These are phyloP conservation scores for Marchantia paleacea DNA, from an alignment of 225 moss, liverwort and hornwort genomes.

Conservation along the genomic window DNA sequence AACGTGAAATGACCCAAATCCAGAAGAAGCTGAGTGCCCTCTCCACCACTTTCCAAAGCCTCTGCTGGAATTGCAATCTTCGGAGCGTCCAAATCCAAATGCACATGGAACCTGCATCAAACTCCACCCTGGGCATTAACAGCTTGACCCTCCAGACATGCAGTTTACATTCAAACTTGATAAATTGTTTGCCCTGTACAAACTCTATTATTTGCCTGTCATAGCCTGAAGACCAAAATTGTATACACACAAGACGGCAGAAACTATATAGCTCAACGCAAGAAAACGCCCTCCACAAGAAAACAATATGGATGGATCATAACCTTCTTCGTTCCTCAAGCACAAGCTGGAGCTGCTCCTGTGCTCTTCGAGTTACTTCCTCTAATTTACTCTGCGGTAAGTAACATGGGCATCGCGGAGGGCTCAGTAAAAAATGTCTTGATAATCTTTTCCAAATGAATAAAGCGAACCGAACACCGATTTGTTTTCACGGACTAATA, in stretches of 20 bases:
- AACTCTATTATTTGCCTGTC: background rate
- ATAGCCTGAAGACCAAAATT: too few relatives aligned
- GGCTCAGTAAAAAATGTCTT: background rate
- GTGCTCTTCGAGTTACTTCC: constrained; percentile 96
- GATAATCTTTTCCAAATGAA: too few relatives aligned
- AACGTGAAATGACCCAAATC: constrained; percentile 97
- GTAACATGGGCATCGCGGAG: background rate
- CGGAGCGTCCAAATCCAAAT: constrained; percentile 92
- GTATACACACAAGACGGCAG: background rate
- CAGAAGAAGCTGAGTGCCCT: constrained; percentile 81
- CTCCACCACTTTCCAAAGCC: constrained; percentile 54
- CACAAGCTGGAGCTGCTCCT: constrained; percentile 86
- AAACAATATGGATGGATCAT: background rate
- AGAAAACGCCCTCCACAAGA: background rate
- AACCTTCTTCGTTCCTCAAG: constrained; percentile 88
- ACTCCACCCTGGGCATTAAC: background rate
- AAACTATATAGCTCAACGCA: background rate
- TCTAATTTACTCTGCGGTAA: constrained; percentile 78
- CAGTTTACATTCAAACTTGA: background rate
- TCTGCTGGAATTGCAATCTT: constrained; percentile 92
- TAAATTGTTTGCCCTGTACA: background rate
- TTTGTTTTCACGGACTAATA: too few relatives aligned
- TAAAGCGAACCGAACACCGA: too few relatives aligned
- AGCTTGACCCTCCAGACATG: background rate
- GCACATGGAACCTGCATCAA: constrained; percentile 65